Conservation (phyloP, 495 filamentous ascomycete species). For the Hypoxylon lenormandii region DNA sequence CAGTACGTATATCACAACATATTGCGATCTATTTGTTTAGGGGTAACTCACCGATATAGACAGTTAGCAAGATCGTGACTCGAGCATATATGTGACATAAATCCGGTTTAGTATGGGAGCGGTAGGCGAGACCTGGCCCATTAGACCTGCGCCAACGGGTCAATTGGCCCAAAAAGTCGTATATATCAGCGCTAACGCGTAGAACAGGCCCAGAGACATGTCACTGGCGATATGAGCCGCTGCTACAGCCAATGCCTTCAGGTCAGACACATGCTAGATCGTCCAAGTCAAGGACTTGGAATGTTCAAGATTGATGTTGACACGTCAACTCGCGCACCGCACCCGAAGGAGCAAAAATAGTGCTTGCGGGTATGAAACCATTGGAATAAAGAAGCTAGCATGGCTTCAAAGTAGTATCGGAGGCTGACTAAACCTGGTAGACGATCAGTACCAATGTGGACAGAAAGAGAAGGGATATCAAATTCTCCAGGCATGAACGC, state of each 20-base stretch:
- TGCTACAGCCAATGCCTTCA: constrained; percentile 13
- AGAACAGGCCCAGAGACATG: constrained; percentile 25
- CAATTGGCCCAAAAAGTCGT: constrained; percentile 12
- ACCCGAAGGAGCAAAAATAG: constrained; percentile 33
- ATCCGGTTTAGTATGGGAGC: constrained; percentile 6
- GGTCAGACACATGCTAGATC: constrained; percentile 22
- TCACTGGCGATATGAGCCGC: constrained; percentile 17
- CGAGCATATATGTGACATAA: constrained; percentile 34
- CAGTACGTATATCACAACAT: constrained; percentile 33
- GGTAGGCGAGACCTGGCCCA: constrained; percentile 14
- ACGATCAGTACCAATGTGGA: constrained; percentile 24
- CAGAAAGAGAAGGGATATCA: constrained; percentile 6
- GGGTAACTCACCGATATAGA: constrained; percentile 32
- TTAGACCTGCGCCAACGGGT: constrained; percentile 9
- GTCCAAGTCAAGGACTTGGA: constrained; percentile 26
- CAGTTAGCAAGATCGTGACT: constrained; percentile 31
- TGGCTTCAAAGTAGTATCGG: constrained; percentile 12
- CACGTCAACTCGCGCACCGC: constrained; percentile 37
- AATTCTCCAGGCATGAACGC: constrained; percentile 9
- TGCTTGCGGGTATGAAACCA: constrained; percentile 26
- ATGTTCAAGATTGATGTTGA: constrained; percentile 20
- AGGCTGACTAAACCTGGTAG: constrained; percentile 17
- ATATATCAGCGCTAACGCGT: constrained; percentile 22
- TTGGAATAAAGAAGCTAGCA: constrained; percentile 12
- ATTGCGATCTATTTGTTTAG: constrained; percentile 39